A percentile compares a stretch with the other conserved stretches of the same genome.
Evolutionary conservation across 371 early-diverging fungal genomes (phyloP).

Genomic region (Mortierella sp.): DNA sequence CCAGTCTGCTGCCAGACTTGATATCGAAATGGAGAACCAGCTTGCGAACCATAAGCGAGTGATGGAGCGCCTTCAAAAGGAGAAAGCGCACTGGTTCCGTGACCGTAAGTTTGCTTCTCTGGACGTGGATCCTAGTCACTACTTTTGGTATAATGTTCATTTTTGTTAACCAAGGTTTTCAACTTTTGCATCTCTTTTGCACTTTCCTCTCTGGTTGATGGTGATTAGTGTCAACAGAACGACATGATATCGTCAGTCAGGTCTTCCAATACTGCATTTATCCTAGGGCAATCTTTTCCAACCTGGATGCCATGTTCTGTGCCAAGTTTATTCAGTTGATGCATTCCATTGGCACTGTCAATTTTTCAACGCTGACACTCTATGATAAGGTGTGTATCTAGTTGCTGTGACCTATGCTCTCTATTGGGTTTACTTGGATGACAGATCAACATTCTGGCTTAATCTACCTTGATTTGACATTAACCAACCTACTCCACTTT

Average conservation of each 20-base stretch:
- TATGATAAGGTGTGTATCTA: conserved; percentile 63
- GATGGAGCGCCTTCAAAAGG: conserved; percentile 35
- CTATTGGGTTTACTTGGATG: no score
- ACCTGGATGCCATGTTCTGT: conserved; percentile 85
- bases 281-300: conserved; percentile 81
- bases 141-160: not conserved
- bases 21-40: conserved; percentile 54
- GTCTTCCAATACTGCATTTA: conserved; percentile 84
- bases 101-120: conserved; percentile 32
- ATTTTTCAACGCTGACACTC: conserved; percentile 82
- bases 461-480: not conserved
- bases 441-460: no score
- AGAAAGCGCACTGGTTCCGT: conserved; percentile 37
- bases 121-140: not conserved
- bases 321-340: conserved; percentile 83
- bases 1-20: conserved; percentile 44
- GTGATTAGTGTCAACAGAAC: conserved; percentile 31
- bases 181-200: not conserved
- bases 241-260: conserved; percentile 59
- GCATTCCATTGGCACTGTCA: conserved; percentile 79
- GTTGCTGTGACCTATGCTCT: not conserved
- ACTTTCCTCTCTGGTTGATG: not conserved
- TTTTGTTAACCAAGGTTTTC: not conserved
- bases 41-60: conserved; percentile 42
- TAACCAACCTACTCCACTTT: not conserved